Evolutionary conservation across 306 rosid species (phyloP).

Genomic region (Trifolium repens): DNA sequence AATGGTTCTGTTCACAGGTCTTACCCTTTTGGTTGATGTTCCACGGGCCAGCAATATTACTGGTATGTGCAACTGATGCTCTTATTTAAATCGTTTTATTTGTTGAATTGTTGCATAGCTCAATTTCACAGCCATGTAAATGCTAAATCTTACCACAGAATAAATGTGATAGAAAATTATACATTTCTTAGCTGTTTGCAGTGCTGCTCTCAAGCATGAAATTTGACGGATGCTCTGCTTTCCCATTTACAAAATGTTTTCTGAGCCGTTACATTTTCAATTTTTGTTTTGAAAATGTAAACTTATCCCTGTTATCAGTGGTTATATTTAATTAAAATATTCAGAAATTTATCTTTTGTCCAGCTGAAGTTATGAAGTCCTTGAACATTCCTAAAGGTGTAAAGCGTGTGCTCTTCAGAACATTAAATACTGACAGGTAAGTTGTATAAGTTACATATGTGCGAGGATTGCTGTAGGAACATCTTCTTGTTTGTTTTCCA

Average conservation of each 20-base stretch:
- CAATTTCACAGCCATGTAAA: no score
- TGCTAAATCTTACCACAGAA: slow-evolving; percentile 12
- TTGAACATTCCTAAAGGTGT: slow-evolving; percentile 75
- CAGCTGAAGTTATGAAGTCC: slow-evolving; percentile 93
- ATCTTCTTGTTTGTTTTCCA: slow-evolving; percentile 10
- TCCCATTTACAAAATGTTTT: slow-evolving; percentile 14
- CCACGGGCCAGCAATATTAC: slow-evolving; percentile 81
- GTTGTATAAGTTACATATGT: slow-evolving; percentile 21
- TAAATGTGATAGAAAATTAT: slow-evolving; percentile 1
- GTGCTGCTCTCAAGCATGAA: slow-evolving; percentile 25
- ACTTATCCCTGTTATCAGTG: slow-evolving; percentile 3
- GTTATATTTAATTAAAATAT: slow-evolving; percentile 10
- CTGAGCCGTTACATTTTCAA: slow-evolving; percentile 17
- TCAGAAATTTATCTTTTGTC: background rate
- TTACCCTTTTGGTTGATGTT: slow-evolving; percentile 78
- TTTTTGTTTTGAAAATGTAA: slow-evolving; percentile 9
- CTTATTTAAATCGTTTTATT: background rate
- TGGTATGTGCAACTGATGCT: slow-evolving; percentile 54
- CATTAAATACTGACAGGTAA: slow-evolving; percentile 85
- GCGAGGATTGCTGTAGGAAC: background rate
- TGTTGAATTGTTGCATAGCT: slow-evolving; percentile 13
- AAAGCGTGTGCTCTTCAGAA: slow-evolving; percentile 82
- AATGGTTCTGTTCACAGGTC: slow-evolving; percentile 59
- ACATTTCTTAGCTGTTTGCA: background rate
- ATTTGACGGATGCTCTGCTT: slow-evolving; percentile 23